Percentiles rank a stretch among this genome's conserved stretches.
These are phyloP conservation scores for Rhytidiadelphus loreus DNA, from an alignment of 225 moss, liverwort and hornwort genomes.

Conservation along the genomic window DNA sequence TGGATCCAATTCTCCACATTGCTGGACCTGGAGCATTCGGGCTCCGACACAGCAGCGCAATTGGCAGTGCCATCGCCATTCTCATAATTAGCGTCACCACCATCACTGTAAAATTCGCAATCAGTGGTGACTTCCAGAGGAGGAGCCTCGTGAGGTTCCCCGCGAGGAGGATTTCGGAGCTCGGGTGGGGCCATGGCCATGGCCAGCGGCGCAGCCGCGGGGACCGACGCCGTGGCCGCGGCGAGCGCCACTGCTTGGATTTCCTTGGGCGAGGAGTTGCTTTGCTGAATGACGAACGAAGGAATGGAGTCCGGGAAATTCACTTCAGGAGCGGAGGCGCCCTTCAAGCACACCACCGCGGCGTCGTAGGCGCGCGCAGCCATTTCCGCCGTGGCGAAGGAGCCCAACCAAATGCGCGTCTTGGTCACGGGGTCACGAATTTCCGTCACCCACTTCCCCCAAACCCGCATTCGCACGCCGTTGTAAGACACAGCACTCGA, in stretches of 20 bases:
- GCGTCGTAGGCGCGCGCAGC: constrained; percentile 41
- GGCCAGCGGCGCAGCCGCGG: background rate
- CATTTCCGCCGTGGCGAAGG: constrained; percentile 33
- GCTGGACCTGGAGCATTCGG: background rate
- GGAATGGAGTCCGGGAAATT: constrained; percentile 27
- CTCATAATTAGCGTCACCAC: background rate
- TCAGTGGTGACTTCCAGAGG: background rate
- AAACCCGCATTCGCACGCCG: constrained; percentile 37
- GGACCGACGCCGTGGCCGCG: constrained; percentile 19
- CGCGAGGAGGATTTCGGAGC: background rate
- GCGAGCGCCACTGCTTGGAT: constrained; percentile 36
- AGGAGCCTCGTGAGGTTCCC: background rate
- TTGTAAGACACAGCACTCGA: constrained; percentile 1
- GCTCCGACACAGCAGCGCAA: background rate
- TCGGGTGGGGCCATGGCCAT: background rate
- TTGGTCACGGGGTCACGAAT: constrained; percentile 25
- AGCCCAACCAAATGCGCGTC: constrained; percentile 39
- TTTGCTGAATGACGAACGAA: background rate
- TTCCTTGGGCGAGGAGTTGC: constrained; percentile 13
- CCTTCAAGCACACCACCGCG: constrained; percentile 36
- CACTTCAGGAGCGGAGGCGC: constrained; percentile 9
- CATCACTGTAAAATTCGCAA: background rate
- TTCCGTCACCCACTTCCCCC: constrained; percentile 49
- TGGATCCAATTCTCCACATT: constrained; percentile 1
- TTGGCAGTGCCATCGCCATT: background rate